Percentiles rank a stretch among this genome's conserved stretches.
Evolutionary conservation across 805 yeast species (phyloP).

Genomic region (Diddensiella transvaalensis): DNA sequence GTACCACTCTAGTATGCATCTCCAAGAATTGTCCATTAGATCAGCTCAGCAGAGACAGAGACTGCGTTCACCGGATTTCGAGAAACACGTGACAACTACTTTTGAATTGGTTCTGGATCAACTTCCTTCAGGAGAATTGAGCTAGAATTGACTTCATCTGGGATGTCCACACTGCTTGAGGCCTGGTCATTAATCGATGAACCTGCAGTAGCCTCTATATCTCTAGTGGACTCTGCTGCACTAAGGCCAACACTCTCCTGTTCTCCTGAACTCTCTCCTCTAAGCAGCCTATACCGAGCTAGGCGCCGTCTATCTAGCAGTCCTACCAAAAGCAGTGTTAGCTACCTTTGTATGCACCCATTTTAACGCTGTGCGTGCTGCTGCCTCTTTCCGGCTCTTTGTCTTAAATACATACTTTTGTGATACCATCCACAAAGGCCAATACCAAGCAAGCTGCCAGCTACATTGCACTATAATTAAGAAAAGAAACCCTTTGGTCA

Average conservation of each 20-base stretch:
- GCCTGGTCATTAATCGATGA: slow-evolving; percentile 1
- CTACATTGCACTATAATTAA: slow-evolving; percentile 35
- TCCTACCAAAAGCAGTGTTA: slow-evolving; percentile 10
- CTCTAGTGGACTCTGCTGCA: slow-evolving; percentile 4
- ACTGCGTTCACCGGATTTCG: too few relatives aligned
- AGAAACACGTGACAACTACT: too few relatives aligned
- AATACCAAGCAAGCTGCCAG: slow-evolving; percentile 35
- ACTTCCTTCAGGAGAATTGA: slow-evolving; percentile 24
- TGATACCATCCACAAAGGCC: slow-evolving; percentile 35
- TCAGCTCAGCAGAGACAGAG: too few relatives aligned
- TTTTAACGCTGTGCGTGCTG: not conserved
- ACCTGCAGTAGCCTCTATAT: slow-evolving; percentile 8
- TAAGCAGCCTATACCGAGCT: slow-evolving; percentile 31
- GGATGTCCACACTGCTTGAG: not conserved
- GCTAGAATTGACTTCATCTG: slow-evolving; percentile 11
- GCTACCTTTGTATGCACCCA: not conserved
- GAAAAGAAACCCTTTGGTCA: slow-evolving; percentile 2
- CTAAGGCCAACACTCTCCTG: not conserved
- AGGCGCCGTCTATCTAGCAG: slow-evolving; percentile 29
- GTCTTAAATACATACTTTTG: slow-evolving; percentile 26
- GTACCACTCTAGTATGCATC: too few relatives aligned
- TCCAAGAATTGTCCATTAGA: too few relatives aligned
- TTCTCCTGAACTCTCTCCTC: slow-evolving; percentile 19
- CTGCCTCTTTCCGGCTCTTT: not conserved
- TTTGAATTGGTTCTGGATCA: slow-evolving; percentile 24